A percentile compares a stretch with the other conserved stretches of the same genome.
Evolutionary conservation across 257 asterid species (phyloP).

Genomic region (Orobanche coerulescens): DNA sequence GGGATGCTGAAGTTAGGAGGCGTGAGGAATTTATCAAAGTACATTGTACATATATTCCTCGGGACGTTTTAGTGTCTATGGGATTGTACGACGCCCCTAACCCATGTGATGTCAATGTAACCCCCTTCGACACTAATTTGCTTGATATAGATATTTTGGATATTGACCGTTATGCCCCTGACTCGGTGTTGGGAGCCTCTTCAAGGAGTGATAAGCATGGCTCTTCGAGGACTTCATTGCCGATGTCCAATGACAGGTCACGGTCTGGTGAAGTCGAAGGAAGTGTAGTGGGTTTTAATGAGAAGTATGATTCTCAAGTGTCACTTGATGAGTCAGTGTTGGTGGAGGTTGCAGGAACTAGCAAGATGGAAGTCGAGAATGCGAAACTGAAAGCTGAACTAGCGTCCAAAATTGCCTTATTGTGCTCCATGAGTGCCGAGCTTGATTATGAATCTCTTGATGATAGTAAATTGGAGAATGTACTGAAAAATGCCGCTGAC

Average conservation of each 20-base stretch:
- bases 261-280: constrained; percentile 48
- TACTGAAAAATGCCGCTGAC: constrained; percentile 58
- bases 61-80: constrained; percentile 80
- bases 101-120: constrained; percentile 76
- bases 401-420: constrained; percentile 84
- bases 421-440: constrained; percentile 61
- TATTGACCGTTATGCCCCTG: constrained; percentile 85
- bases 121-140: constrained; percentile 76
- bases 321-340: constrained; percentile 55
- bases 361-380: constrained; percentile 94
- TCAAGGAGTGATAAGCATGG: constrained; percentile 50
- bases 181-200: constrained; percentile 57
- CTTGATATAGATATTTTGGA: constrained; percentile 74
- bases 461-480: constrained; percentile 48
- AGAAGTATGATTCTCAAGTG: constrained; percentile 48
- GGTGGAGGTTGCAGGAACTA: constrained; percentile 88
- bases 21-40: constrained; percentile 80
- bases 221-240: constrained; percentile 42
- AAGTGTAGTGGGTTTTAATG: constrained; percentile 22
- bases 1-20: constrained; percentile 75
- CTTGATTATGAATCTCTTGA: constrained; percentile 61
- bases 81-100: constrained; percentile 81
- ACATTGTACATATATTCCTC: constrained; percentile 64
- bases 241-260: constrained; percentile 55
- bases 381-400: constrained; percentile 94